Evolutionary conservation across 2,329 filamentous ascomycete genomes (phyloP).

Genomic region (Alternaria postmessia): DNA sequence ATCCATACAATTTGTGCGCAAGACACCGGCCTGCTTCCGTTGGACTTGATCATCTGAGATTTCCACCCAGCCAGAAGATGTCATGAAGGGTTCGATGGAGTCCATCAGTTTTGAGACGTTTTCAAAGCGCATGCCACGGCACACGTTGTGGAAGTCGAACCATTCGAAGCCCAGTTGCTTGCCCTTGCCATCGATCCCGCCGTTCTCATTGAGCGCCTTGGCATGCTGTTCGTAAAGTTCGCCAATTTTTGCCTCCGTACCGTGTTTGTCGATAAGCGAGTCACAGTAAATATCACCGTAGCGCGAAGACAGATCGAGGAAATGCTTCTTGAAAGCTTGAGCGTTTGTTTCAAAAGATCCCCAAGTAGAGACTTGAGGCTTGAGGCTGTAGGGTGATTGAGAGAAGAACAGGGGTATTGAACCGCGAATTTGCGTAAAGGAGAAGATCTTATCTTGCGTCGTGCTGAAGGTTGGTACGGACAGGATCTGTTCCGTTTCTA

Average conservation of each 20-base stretch:
- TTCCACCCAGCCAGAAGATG: constrained; percentile 75
- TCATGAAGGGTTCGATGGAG: constrained; percentile 71
- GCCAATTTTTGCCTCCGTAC: constrained; percentile 81
- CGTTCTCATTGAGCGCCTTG: constrained; percentile 68
- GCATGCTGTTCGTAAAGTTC: constrained; percentile 77
- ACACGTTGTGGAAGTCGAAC: constrained; percentile 96
- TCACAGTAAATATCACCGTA: constrained; percentile 83
- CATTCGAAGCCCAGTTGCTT: constrained; percentile 77
- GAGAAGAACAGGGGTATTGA: constrained; percentile 97
- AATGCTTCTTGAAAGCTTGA: constrained; percentile 80
- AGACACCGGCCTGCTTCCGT: constrained; percentile 72
- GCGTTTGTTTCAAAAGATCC: constrained; percentile 83
- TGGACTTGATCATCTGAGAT: constrained; percentile 55
- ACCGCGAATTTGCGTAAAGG: constrained; percentile 85
- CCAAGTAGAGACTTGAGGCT: constrained; percentile 82
- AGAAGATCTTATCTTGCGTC: constrained; percentile 69
- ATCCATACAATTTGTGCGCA: constrained; percentile 99
- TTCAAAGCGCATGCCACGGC: constrained; percentile 96
- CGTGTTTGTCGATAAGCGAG: constrained; percentile 88
- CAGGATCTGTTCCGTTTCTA: constrained; percentile 95
- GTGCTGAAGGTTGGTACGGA: constrained; percentile 73
- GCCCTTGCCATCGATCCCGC: constrained; percentile 58
- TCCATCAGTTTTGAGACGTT: constrained; percentile 85
- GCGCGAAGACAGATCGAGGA: constrained; percentile 69
- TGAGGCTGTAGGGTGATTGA: constrained; percentile 91